Base-by-base conservation (phyloP, 331 rosid species). In the Pyracantha coccinea region DNA sequence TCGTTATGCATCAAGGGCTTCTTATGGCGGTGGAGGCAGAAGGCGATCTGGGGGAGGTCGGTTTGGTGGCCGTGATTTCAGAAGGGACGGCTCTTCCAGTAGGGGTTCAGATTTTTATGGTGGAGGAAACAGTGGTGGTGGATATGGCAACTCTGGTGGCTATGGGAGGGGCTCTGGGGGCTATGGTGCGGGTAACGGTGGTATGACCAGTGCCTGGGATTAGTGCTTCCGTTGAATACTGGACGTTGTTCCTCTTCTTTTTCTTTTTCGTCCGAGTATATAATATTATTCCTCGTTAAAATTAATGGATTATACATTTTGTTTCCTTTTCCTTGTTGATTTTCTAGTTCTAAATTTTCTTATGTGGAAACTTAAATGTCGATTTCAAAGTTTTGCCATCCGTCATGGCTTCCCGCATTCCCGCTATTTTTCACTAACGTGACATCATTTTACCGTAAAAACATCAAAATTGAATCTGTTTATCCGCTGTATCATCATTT, bases 141-240 rank as follows among this genome's bases (percentile, higher is more conserved):
- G 93, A 54, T 85, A 88, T 64, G 91, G 91, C 31, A 81, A 68
- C 25, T 62, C 85, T 25, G 84, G 87, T 66, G 91, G 96, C 35
- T 85, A 89, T 76, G 88, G 86, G 57, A 85, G 75, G 2, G 61
- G 78, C 23, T 86, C 87, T 47, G 96, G 93, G 12, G 82, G 85
- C 62, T 84, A 86, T 72, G 93, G 91, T 65, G 73, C 90, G 7
- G 95, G 98, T 66, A 50, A 69, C 1, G 20, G 96, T 71, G 47
- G 96, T 73, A 88, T 84, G 81, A 77, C 89, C 72, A 93, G 98
- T 75, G 98, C 98, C 11, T 93, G 98, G 98, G 98, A 93, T 82
- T 93, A 88, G 83, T 84, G 47, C 64, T 69, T 80, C 80, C 71
- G 85, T 66, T 55, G 21, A 27, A 7, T 52, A 50, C 60, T 75